A percentile compares a stretch with the other conserved stretches of the same genome.
phyloP scores from a whole-genome alignment of 345 rosid genomes.

The Salix suchowensis region DNA sequence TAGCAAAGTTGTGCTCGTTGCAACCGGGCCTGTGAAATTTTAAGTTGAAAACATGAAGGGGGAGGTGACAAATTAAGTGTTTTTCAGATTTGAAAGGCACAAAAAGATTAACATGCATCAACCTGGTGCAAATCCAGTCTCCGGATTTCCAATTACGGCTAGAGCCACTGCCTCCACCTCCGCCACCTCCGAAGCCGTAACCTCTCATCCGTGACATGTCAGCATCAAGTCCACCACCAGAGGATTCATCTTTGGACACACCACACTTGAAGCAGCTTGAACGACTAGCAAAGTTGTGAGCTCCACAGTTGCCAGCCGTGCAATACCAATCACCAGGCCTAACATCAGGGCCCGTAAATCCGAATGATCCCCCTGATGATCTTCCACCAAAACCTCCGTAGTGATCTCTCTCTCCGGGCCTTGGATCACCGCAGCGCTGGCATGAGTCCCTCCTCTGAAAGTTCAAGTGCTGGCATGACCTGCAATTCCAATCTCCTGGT shows the following conservation, averaged over 20 bases:
- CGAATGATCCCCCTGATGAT: slow-evolving; percentile 31
- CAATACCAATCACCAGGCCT: slow-evolving; percentile 98
- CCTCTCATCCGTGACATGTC: slow-evolving; percentile 51
- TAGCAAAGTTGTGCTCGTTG: slow-evolving; percentile 91
- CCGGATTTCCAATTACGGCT: slow-evolving; percentile 86
- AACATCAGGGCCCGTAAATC: slow-evolving; percentile 83
- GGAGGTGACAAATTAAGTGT: too few relatives aligned
- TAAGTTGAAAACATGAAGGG: background rate
- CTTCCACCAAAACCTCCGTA: slow-evolving; percentile 47
- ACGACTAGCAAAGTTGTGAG: slow-evolving; percentile 91
- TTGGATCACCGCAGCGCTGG: slow-evolving; percentile 56
- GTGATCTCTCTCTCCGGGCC: slow-evolving; percentile 33
- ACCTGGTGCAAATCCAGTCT: slow-evolving; percentile 93
- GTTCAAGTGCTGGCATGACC: slow-evolving; percentile 75
- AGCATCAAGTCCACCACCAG: slow-evolving; percentile 33
- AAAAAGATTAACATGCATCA: background rate
- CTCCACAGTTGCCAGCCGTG: slow-evolving; percentile 71
- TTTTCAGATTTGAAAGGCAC: background rate
- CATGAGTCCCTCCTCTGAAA: slow-evolving; percentile 83
- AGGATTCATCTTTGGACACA: slow-evolving; percentile 58
- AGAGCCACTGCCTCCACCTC: slow-evolving; percentile 24
- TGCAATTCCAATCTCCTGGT: slow-evolving; percentile 91
- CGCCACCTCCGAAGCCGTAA: slow-evolving; percentile 27
- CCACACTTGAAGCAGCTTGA: slow-evolving; percentile 92
- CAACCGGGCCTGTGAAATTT: slow-evolving; percentile 54